These are phyloP conservation scores for Calonectria henricotiae DNA, from an alignment of 2,329 filamentous ascomycete genomes.

Conservation along the genomic window DNA sequence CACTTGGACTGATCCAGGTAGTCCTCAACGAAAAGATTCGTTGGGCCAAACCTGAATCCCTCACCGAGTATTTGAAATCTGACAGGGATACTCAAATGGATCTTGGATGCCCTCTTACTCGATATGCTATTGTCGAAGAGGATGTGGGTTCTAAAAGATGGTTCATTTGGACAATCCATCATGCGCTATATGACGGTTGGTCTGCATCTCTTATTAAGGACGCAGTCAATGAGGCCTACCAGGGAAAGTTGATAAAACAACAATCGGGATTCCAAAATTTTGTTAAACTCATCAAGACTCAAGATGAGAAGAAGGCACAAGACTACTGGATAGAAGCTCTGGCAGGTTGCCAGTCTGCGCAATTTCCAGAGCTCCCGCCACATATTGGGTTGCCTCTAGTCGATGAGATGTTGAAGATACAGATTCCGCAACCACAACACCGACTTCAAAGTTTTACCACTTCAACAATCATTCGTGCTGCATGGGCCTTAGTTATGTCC, in stretches of 20 bases:
- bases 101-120: not conserved
- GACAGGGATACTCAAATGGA: not conserved
- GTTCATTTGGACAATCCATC: conserved; percentile 51
- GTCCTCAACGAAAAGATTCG: not conserved
- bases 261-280: not conserved
- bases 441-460: not conserved
- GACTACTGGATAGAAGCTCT: conserved; percentile 29
- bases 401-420: not conserved
- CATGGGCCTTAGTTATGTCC: conserved; percentile 51
- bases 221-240: conserved; percentile 25
- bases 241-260: not conserved
- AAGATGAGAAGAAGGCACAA: not conserved
- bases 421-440: conserved; percentile 32
- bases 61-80: not conserved
- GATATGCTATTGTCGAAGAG: conserved; percentile 34
- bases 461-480: conserved; percentile 46
- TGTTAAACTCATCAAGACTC: not conserved
- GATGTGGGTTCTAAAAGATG: not conserved
- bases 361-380: conserved; percentile 32
- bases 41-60: not conserved
- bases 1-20: not conserved
- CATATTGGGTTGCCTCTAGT: conserved; percentile 15
- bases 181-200: conserved; percentile 53
- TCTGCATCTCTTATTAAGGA: conserved; percentile 35
- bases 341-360: conserved; percentile 18